These are phyloP conservation scores for Microthlaspi erraticum DNA, from an alignment of 345 rosid species.

Conservation along the genomic window DNA sequence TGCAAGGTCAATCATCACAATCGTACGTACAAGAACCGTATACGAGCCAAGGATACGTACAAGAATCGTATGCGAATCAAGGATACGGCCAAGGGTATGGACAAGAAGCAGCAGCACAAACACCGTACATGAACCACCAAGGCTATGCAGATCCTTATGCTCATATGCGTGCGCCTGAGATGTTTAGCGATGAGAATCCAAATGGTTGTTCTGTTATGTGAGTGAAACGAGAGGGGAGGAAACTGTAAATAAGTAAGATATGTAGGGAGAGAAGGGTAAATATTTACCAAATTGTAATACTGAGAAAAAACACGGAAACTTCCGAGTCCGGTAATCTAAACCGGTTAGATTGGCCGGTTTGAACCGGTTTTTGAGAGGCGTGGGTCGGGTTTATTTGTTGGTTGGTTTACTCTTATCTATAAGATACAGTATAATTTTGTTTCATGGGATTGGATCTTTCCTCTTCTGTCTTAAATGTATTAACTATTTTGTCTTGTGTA, in stretches of 20 bases:
- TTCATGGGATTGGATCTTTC: background rate
- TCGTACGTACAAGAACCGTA: conserved; percentile 47
- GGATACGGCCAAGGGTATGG: conserved; percentile 42
- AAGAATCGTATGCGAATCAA: conserved; percentile 37
- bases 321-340: conserved; percentile 44
- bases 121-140: conserved; percentile 37
- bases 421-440: background rate
- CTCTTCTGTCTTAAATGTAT: background rate
- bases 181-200: conserved; percentile 96
- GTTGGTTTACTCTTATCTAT: conserved; percentile 26
- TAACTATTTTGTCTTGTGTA: conserved; percentile 21
- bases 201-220: conserved; percentile 81
- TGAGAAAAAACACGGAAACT: conserved; percentile 21
- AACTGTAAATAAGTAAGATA: conserved; percentile 46
- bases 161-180: conserved; percentile 60
- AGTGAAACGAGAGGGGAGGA: background rate
- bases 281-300: conserved; percentile 27
- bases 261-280: conserved; percentile 43
- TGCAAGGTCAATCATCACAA: conserved; percentile 46
- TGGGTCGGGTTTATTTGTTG: conserved; percentile 32
- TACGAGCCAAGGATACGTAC: conserved; percentile 42
- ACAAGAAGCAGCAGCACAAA: conserved; percentile 33
- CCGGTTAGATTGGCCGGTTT: conserved; percentile 38
- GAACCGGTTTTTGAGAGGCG: conserved; percentile 45
- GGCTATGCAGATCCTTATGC: conserved; percentile 49